Percentiles rank a stretch among this genome's conserved stretches.
Evolutionary conservation across 2,329 filamentous ascomycete genomes (phyloP).

Genomic region (Talaromyces marneffei): DNA sequence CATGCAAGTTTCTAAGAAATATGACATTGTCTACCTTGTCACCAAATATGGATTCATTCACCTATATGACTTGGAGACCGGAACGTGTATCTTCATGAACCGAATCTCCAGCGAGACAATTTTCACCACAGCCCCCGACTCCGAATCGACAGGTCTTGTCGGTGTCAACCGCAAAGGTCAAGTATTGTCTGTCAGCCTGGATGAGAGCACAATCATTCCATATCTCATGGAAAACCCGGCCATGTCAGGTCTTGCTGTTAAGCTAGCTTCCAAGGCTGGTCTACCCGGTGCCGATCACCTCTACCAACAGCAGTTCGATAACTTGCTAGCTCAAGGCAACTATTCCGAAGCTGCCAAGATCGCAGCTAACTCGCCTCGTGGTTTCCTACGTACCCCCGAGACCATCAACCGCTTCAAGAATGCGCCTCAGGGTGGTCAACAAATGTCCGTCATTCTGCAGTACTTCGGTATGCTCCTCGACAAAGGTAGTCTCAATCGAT

Average conservation of each 20-base stretch:
- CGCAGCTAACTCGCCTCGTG: constrained; percentile 90
- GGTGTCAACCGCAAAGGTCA: constrained; percentile 97
- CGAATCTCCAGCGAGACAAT: constrained; percentile 98
- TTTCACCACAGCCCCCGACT: constrained; percentile 84
- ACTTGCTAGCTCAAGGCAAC: constrained; percentile 71
- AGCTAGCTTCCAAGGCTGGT: constrained; percentile 88
- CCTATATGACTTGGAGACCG: constrained; percentile 94
- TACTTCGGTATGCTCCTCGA: constrained; percentile 97
- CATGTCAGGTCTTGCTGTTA: constrained; percentile 88
- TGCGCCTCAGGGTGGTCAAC: constrained; percentile 59
- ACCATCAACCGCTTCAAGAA: constrained; percentile 96
- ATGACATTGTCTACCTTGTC: constrained; percentile 93
- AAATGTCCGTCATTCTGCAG: constrained; percentile 90
- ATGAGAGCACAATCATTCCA: constrained; percentile 84
- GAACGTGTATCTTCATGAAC: constrained; percentile 98
- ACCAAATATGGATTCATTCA: constrained; percentile 99
- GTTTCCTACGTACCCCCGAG: constrained; percentile 87
- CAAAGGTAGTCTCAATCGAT: constrained; percentile 85
- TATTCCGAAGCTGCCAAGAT: constrained; percentile 90
- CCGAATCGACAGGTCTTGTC: constrained; percentile 78
- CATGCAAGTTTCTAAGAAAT: constrained; percentile 94
- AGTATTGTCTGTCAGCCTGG: constrained; percentile 86
- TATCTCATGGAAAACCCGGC: constrained; percentile 96
- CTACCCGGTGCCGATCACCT: constrained; percentile 90
- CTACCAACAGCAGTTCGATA: constrained; percentile 88